Conservation (phyloP, 1,139 yeast genomes). For the Sugiyamaella castrensis region DNA sequence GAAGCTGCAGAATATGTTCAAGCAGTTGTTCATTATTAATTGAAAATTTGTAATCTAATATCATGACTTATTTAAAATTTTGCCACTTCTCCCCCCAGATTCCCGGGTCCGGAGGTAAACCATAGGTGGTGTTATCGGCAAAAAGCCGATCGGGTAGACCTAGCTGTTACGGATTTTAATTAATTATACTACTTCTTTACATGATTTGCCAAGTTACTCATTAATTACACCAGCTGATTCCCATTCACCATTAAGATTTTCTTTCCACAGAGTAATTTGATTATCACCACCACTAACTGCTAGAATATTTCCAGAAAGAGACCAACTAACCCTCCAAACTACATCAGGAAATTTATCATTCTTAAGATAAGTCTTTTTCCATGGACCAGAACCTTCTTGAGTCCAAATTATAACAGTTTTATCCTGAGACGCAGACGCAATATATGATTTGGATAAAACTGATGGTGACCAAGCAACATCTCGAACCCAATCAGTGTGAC, state of each 20-base stretch:
- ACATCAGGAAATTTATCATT: slow-evolving; percentile 91
- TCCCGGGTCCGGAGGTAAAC: too few species aligned
- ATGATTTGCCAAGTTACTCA: slow-evolving; percentile 46
- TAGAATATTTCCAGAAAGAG: slow-evolving; percentile 88
- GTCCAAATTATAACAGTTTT: slow-evolving; percentile 95
- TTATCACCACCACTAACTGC: slow-evolving; percentile 97
- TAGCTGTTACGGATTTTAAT: neutral
- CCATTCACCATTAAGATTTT: slow-evolving; percentile 91
- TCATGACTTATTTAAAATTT: too few species aligned
- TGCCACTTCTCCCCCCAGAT: too few species aligned
- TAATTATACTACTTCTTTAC: neutral
- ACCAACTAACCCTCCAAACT: slow-evolving; percentile 98
- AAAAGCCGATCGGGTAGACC: too few species aligned
- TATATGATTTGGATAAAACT: slow-evolving; percentile 76
- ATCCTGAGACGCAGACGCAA: slow-evolving; percentile 98
- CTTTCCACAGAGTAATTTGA: slow-evolving; percentile 95
- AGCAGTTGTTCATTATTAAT: neutral
- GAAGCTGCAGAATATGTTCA: slow-evolving; percentile 71
- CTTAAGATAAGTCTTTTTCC: slow-evolving; percentile 72
- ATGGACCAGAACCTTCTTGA: slow-evolving; percentile 62
- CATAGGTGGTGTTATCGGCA: too few species aligned
- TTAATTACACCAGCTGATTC: slow-evolving; percentile 94
- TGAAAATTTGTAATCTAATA: too few species aligned
- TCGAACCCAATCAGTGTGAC: slow-evolving; percentile 97
- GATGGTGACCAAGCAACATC: slow-evolving; percentile 99